Conservation (phyloP, 495 filamentous ascomycete species). For the Tuber indicum region DNA sequence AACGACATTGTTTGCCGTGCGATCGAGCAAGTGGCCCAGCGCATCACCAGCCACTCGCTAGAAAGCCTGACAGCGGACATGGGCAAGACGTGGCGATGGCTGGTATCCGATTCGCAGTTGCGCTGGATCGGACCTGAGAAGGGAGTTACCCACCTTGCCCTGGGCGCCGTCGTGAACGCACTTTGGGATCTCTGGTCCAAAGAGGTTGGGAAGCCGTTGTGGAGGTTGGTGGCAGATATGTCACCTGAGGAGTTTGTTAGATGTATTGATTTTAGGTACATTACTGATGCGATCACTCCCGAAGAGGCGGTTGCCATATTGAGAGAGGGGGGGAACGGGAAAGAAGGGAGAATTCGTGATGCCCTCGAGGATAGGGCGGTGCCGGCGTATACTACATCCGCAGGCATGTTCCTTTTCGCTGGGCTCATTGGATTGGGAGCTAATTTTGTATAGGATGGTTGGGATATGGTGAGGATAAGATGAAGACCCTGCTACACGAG, state of each 20-base stretch:
- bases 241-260: constrained; percentile 74
- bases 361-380: constrained; percentile 66
- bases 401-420: constrained; percentile 47
- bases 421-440: not conserved
- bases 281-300: constrained; percentile 85
- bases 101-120: constrained; percentile 81
- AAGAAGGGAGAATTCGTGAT: constrained; percentile 60
- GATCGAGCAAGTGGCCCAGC: constrained; percentile 67
- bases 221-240: constrained; percentile 86
- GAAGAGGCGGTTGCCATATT: constrained; percentile 73
- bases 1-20: constrained; percentile 89
- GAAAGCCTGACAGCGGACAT: constrained; percentile 70
- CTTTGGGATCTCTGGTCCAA: constrained; percentile 97
- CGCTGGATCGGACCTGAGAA: constrained; percentile 96
- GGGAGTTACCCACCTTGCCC: constrained; percentile 86
- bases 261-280: constrained; percentile 90
- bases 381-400: constrained; percentile 83
- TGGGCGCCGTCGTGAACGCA: constrained; percentile 85
- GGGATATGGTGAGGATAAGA: constrained; percentile 84
- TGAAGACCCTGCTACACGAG: constrained; percentile 63
- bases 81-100: constrained; percentile 84
- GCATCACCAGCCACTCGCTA: constrained; percentile 65
- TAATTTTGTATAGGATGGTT: constrained; percentile 56
- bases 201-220: constrained; percentile 74
- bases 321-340: constrained; percentile 55